Evolutionary conservation across 306 rosid genomes (phyloP).

Genomic region (Quillaja saponaria): DNA sequence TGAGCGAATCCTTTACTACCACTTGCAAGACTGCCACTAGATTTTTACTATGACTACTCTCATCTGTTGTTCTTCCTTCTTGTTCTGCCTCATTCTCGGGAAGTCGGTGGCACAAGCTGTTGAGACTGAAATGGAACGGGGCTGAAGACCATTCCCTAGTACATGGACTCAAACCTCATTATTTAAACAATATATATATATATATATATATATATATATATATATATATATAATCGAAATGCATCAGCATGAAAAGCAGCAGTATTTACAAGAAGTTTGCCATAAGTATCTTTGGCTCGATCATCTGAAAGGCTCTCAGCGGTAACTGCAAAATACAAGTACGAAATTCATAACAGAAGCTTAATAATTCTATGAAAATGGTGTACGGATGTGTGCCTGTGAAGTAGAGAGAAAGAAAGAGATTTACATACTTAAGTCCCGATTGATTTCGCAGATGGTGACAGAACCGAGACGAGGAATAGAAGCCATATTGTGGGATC

Average conservation of each 20-base stretch:
- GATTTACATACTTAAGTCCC: constrained; percentile 59
- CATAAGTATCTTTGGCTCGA: constrained; percentile 70
- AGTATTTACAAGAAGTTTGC: constrained; percentile 62
- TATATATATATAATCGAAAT: neutral
- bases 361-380: constrained; percentile 12
- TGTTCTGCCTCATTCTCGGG: constrained; percentile 45
- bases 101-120: constrained; percentile 35
- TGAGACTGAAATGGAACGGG: constrained; percentile 72
- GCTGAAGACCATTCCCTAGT: constrained; percentile 80
- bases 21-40: constrained; percentile 48
- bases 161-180: neutral
- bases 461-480: constrained; percentile 78
- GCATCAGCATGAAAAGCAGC: no score
- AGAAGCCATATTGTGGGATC: constrained; percentile 54
- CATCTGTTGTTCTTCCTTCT: constrained; percentile 26
- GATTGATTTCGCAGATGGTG: constrained; percentile 92
- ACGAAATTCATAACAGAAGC: neutral
- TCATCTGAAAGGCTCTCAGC: constrained; percentile 74
- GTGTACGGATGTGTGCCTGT: neutral
- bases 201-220: neutral
- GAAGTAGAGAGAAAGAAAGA: constrained; percentile 9
- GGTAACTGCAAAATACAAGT: constrained; percentile 56
- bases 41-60: constrained; percentile 40
- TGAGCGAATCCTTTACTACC: constrained; percentile 36
- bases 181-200: neutral